phyloP scores from a whole-genome alignment of 208 protist species.

The Leishmania guyanensis region DNA sequence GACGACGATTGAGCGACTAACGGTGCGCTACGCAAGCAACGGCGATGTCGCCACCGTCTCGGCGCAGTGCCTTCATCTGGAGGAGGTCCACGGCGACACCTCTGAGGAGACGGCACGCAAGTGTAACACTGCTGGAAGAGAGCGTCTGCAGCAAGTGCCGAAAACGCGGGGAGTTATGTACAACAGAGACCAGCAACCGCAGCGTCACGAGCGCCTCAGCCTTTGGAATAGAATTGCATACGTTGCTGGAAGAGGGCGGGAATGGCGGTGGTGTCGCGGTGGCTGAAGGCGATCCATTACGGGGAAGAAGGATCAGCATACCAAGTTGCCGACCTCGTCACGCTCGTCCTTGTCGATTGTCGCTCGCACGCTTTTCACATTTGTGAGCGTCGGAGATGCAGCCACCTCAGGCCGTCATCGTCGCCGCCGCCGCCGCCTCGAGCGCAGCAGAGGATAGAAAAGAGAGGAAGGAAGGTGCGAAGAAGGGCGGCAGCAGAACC shows the following conservation, averaged over 20 bases:
- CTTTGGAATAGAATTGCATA: conserved; percentile 4
- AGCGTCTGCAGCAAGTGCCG: conserved; percentile 38
- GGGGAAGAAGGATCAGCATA: not conserved
- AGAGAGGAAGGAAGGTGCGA: not conserved
- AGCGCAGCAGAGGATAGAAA: not conserved
- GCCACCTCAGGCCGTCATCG: too few relatives aligned
- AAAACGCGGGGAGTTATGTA: conserved; percentile 19
- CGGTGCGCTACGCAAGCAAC: conserved; percentile 25
- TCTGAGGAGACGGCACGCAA: conserved; percentile 35
- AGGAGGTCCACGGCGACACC: conserved; percentile 49
- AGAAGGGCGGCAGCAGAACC: too few relatives aligned
- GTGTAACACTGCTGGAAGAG: conserved; percentile 47
- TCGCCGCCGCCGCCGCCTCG: too few relatives aligned
- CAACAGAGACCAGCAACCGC: not conserved
- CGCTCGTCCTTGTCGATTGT: conserved; percentile 20
- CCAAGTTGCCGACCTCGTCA: conserved; percentile 12
- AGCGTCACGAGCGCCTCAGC: not conserved
- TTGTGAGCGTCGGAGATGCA: conserved; percentile 11
- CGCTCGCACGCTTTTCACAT: conserved; percentile 21
- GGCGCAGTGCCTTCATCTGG: conserved; percentile 43
- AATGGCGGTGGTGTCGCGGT: not conserved
- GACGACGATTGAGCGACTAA: conserved; percentile 13
- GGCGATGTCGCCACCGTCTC: conserved; percentile 25
- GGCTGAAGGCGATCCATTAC: not conserved
- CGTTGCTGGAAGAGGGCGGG: not conserved